Percentiles rank a stretch among this genome's conserved stretches.
These are phyloP conservation scores for Globisporangium sylvaticum DNA, from an alignment of 352 stramenopile genomes.

Conservation along the genomic window DNA sequence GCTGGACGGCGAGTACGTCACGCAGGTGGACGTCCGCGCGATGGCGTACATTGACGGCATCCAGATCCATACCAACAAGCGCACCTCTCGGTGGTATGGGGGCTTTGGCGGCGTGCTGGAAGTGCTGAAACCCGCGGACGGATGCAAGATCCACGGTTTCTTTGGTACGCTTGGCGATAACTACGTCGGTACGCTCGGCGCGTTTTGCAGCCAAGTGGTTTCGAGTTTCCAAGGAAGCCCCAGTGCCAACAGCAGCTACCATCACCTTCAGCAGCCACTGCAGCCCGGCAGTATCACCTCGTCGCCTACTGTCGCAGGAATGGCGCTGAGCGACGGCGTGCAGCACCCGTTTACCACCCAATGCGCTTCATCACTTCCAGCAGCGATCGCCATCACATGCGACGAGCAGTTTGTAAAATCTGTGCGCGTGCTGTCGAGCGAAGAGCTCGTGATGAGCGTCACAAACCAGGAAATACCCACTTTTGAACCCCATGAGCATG, in stretches of 20 bases:
- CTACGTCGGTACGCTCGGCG: conserved; percentile 46
- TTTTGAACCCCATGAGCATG: conserved; percentile 35
- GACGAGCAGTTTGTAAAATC: conserved; percentile 29
- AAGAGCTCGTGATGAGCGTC: conserved; percentile 18
- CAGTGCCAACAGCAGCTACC: background rate
- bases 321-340: conserved; percentile 18
- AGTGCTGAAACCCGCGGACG: conserved; percentile 32
- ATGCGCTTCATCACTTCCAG: conserved; percentile 8
- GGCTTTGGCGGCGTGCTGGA: conserved; percentile 48
- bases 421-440: conserved; percentile 25
- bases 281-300: background rate
- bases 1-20: conserved; percentile 39
- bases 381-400: conserved; percentile 36
- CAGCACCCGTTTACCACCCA: conserved; percentile 14
- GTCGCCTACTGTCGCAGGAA: conserved; percentile 16
- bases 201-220: conserved; percentile 25
- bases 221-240: background rate
- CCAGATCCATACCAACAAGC: conserved; percentile 58
- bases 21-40: conserved; percentile 43
- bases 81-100: conserved; percentile 55
- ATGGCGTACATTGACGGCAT: conserved; percentile 67
- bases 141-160: conserved; percentile 44
- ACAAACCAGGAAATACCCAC: conserved; percentile 6
- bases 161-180: conserved; percentile 45
- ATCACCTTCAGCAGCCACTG: background rate